Evolutionary conservation across 163 green algal genomes (phyloP).

Genomic region (Prototheca cutis): DNA sequence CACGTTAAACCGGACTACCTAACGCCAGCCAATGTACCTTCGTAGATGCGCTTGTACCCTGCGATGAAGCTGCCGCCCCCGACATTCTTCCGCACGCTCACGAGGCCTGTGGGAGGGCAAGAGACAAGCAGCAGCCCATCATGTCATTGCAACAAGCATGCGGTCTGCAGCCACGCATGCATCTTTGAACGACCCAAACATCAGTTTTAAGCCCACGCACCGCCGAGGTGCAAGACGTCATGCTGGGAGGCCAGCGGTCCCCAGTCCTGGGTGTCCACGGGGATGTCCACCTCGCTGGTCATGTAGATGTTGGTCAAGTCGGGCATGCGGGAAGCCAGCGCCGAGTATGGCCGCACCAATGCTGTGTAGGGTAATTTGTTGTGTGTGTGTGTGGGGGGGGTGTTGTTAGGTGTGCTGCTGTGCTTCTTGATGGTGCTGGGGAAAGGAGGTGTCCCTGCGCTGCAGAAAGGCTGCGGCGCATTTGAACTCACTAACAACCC

Average conservation of each 20-base stretch:
- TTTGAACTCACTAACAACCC: no score
- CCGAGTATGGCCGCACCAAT: slow-evolving; percentile 30
- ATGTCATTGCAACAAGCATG: neutral
- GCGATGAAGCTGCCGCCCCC: slow-evolving; percentile 41
- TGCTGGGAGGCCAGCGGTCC: slow-evolving; percentile 9
- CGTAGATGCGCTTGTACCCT: slow-evolving; percentile 39
- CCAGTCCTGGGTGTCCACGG: slow-evolving; percentile 26
- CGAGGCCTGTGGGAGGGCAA: slow-evolving; percentile 28
- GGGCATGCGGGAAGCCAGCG: slow-evolving; percentile 14
- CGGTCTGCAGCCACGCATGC: neutral
- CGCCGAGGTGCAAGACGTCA: slow-evolving; percentile 27
- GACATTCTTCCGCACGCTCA: slow-evolving; percentile 30
- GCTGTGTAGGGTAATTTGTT: slow-evolving; percentile 6
- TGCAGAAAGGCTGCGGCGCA: no score
- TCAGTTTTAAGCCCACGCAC: no score
- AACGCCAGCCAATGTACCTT: no score
- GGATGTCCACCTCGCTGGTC: slow-evolving; percentile 22
- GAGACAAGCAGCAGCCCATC: neutral
- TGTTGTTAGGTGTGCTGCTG: no score
- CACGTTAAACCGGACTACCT: no score
- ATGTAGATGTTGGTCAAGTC: slow-evolving; percentile 29
- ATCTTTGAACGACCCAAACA: no score
- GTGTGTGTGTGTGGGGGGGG: no score
- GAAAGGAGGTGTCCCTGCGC: no score
- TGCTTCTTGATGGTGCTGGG: no score